Percentiles rank a stretch among this genome's conserved stretches.
Evolutionary conservation across 2,329 filamentous ascomycete species (phyloP).

Genomic region (Alternaria sp.): DNA sequence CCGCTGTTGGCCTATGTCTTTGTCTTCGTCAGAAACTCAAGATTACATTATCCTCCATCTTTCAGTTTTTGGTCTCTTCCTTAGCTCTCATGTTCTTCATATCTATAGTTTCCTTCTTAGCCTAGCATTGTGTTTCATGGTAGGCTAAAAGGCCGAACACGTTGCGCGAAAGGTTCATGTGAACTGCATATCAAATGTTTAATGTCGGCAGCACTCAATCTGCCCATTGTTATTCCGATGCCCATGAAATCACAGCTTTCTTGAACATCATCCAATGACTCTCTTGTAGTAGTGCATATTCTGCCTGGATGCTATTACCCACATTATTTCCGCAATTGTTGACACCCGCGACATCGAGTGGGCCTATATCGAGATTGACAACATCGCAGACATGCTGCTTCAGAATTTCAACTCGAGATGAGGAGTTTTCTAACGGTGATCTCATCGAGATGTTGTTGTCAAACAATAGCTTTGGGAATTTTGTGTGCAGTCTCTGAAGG

Average conservation of each 20-base stretch:
- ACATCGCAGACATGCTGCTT: no score
- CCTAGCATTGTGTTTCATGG: no score
- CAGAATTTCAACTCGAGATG: background rate
- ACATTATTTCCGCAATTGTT: no score
- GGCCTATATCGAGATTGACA: no score
- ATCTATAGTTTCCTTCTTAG: fast-evolving
- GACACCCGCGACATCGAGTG: no score
- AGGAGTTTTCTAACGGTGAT: background rate
- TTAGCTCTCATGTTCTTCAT: background rate
- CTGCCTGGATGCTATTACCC: fast-evolving
- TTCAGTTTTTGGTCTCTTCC: no score
- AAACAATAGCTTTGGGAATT: no score
- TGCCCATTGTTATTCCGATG: background rate
- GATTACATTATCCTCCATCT: no score
- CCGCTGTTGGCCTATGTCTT: background rate
- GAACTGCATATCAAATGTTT: background rate
- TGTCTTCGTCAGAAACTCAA: no score
- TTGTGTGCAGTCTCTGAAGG: no score
- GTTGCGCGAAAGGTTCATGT: background rate
- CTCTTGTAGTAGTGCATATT: background rate
- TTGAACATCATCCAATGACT: no score
- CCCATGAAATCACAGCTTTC: background rate
- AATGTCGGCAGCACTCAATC: background rate
- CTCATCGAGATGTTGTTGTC: no score
- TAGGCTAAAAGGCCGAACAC: background rate